Conservation (phyloP, 2,329 filamentous ascomycete genomes). For the Sporothrix phasma region DNA sequence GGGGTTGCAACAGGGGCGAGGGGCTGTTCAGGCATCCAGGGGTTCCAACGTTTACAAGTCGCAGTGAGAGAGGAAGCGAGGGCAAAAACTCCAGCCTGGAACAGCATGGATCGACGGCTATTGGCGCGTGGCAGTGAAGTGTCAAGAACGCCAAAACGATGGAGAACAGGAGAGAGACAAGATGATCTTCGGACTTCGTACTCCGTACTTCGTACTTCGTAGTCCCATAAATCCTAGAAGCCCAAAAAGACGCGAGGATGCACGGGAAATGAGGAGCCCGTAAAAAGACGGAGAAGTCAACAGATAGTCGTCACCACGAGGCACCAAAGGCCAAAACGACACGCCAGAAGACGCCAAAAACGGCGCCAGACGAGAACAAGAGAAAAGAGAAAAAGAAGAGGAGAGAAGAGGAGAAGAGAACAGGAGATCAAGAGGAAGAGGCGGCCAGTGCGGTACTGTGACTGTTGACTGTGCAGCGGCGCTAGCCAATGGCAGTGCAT, state of each 20-base stretch:
- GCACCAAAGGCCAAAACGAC: background rate
- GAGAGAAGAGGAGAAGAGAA: too few relatives aligned
- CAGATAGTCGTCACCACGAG: too few relatives aligned
- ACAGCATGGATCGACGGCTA: background rate
- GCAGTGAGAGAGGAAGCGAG: too few relatives aligned
- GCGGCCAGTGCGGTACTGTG: too few relatives aligned
- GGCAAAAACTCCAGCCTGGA: too few relatives aligned
- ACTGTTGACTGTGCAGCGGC: too few relatives aligned
- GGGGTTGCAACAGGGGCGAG: background rate
- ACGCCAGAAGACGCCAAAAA: background rate
- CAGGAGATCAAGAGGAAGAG: too few relatives aligned
- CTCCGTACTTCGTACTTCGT: too few relatives aligned
- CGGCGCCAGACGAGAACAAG: background rate
- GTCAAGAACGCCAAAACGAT: background rate
- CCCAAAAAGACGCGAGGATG: background rate
- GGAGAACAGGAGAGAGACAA: background rate
- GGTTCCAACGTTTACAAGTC: background rate
- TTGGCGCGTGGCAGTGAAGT: constrained; percentile 3
- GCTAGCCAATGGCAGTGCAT: background rate
- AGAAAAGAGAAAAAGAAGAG: too few relatives aligned
- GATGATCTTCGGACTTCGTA: background rate
- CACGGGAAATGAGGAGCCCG: background rate
- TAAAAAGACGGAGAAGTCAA: background rate
- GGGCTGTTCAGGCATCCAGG: background rate
- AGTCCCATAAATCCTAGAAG: too few relatives aligned